Base-by-base conservation (phyloP, 2,329 filamentous ascomycete genomes). In the Coleophoma eucalyptorum region DNA sequence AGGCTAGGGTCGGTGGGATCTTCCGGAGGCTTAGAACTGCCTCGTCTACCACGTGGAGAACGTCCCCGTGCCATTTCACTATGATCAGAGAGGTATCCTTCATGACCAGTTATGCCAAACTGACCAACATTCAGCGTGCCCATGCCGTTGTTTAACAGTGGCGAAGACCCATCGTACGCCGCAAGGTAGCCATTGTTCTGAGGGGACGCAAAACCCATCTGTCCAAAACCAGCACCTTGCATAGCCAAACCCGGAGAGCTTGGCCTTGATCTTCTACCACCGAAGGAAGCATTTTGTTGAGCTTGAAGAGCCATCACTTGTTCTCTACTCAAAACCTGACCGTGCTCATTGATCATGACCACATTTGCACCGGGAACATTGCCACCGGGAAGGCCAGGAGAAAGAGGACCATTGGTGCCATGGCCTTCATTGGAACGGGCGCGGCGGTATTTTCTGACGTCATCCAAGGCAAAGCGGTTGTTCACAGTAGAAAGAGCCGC, bases 401-500 rank as follows among this genome's bases (percentile, higher is more conserved):
- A 86, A 54, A 91, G 69, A 20, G 84, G 80, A 52, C 72, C 74
- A 62, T 73, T 73, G 63, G 63, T 67, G 53, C 80, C 80, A 38
- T 86, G 79, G 20, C 86, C 87, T 63, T 97, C 93, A 61, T 91
- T 92, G 45, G 94, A 97, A 53, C 92, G 84, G 58, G 91, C 84
- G 53, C 93, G 89, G 57, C 94, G 90, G 71, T 94, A 97, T 72
- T 97, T 97, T 65, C 92, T 90, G 55, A 95, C 93, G 68, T 99
- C 94, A 63, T 99, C 94, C 52, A 99, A 78, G 48, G 94, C 92
- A 63, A 99, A 96, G 40, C 94, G 89, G 69, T 97, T 99, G 75
- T 97, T 99, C 46, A 99, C 94, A 3, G 94, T 99, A 5, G 93
- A 97, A 43, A 99, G 77, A 16, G 94, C 94, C 43, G 94, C 94